A percentile compares a stretch with the other conserved stretches of the same genome.
These are phyloP conservation scores for Phytomonas sp. DNA, from an alignment of 208 protist species.

Conservation along the genomic window DNA sequence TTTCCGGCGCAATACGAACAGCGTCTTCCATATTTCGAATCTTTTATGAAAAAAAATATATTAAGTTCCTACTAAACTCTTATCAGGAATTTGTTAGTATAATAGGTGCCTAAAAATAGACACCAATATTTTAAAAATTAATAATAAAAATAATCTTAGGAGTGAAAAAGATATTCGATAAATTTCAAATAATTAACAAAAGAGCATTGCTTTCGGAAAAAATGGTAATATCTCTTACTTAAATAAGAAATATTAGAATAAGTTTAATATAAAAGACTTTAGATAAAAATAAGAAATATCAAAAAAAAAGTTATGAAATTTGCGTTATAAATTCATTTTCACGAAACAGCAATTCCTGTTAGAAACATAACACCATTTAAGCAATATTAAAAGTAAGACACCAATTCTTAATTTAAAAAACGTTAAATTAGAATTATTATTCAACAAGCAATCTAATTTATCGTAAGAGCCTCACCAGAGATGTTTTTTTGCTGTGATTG, in stretches of 20 bases:
- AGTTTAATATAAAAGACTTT: background rate
- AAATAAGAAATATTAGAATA: conserved; percentile 7
- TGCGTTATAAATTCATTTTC: conserved; percentile 4
- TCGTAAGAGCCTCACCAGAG: background rate
- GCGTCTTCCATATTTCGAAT: conserved; percentile 65
- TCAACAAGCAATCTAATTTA: conserved; percentile 1
- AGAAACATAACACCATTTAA: background rate
- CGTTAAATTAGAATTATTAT: background rate
- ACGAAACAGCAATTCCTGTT: background rate
- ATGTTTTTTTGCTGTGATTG: background rate
- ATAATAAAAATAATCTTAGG: conserved; percentile 13
- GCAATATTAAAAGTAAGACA: background rate
- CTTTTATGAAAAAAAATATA: background rate
- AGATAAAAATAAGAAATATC: conserved; percentile 11
- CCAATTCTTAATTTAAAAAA: background rate
- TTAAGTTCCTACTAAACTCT: background rate
- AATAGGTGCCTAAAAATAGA: background rate
- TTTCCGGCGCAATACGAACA: conserved; percentile 66
- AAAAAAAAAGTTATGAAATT: conserved; percentile 5
- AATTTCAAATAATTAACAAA: background rate
- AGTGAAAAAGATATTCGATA: background rate
- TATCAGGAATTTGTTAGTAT: background rate
- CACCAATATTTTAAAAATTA: conserved; percentile 4
- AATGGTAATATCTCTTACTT: background rate
- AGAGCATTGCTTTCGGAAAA: background rate